phyloP scores from a whole-genome alignment of 495 filamentous ascomycete species.

The Xylaria palmicola region DNA sequence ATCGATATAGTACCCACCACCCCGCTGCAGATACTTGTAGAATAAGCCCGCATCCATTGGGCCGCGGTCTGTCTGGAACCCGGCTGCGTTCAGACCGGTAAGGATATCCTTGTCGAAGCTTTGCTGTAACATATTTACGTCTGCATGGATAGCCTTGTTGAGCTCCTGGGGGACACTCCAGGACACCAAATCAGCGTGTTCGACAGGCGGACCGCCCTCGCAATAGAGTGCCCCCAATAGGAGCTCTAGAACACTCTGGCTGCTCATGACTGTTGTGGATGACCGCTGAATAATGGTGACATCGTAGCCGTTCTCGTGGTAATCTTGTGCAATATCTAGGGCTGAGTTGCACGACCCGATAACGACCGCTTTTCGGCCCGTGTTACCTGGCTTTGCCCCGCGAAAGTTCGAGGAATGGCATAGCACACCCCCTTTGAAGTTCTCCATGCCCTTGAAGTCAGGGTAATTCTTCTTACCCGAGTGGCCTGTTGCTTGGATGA shows the following conservation, averaged over 20 bases:
- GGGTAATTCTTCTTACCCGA: conserved; percentile 69
- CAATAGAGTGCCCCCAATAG: conserved; percentile 60
- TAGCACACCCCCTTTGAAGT: conserved; percentile 58
- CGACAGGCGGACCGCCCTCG: conserved; percentile 58
- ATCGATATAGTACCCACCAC: conserved; percentile 82
- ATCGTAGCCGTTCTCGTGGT: conserved; percentile 74
- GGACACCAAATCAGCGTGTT: conserved; percentile 62
- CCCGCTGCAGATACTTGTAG: conserved; percentile 73
- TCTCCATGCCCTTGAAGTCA: conserved; percentile 58
- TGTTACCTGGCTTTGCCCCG: conserved; percentile 49
- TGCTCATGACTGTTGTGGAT: conserved; percentile 67
- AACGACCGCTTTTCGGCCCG: conserved; percentile 68
- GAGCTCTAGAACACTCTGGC: conserved; percentile 46
- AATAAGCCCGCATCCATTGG: conserved; percentile 64
- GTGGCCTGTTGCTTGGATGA: conserved; percentile 72
- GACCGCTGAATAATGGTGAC: conserved; percentile 84
- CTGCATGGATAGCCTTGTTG: conserved; percentile 53
- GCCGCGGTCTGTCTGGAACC: conserved; percentile 69
- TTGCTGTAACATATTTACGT: conserved; percentile 48
- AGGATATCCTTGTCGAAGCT: conserved; percentile 54
- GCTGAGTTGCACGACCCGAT: conserved; percentile 79
- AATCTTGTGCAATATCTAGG: conserved; percentile 84
- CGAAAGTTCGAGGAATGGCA: conserved; percentile 72
- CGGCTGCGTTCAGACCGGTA: conserved; percentile 61
- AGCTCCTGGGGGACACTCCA: conserved; percentile 59